Conservation (phyloP, 805 yeast species). For the Hanseniaspora pseudoguilliermondii region DNA sequence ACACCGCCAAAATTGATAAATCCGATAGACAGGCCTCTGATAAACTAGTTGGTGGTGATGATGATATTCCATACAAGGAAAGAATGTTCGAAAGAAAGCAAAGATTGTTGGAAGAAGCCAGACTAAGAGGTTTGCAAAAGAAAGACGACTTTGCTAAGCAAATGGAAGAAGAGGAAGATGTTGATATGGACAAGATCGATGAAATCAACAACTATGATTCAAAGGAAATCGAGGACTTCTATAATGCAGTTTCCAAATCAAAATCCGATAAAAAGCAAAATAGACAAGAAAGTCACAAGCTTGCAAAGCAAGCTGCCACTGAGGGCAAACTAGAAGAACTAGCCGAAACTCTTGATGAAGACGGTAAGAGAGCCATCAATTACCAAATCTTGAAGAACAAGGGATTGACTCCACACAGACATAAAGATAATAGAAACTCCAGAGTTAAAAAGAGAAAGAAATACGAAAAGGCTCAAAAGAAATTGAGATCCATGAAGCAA, state of each 20-base stretch:
- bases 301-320: conserved; percentile 65
- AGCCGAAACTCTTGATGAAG: conserved; percentile 48
- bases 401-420: conserved; percentile 86
- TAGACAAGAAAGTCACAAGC: conserved; percentile 51
- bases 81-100: conserved; percentile 83
- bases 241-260: conserved; percentile 39
- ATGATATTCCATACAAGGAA: conserved; percentile 83
- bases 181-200: not conserved
- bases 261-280: conserved; percentile 38
- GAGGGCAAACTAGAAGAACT: conserved; percentile 73
- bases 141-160: conserved; percentile 40
- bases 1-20: conserved; percentile 92
- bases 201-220: conserved; percentile 30
- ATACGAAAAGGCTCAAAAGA: conserved; percentile 89
- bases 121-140: conserved; percentile 57
- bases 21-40: conserved; percentile 51
- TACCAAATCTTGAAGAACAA: conserved; percentile 92
- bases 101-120: conserved; percentile 74
- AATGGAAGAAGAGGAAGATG: conserved; percentile 26
- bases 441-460: conserved; percentile 97
- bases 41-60: conserved; percentile 56
- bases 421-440: conserved; percentile 87
- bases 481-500: conserved; percentile 76
- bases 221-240: conserved; percentile 46
- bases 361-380: conserved; percentile 88